A percentile compares a stretch with the other conserved stretches of the same genome.
Conservation (phyloP, 2,329 filamentous ascomycete species). For the Aureobasidium sp. region DNA sequence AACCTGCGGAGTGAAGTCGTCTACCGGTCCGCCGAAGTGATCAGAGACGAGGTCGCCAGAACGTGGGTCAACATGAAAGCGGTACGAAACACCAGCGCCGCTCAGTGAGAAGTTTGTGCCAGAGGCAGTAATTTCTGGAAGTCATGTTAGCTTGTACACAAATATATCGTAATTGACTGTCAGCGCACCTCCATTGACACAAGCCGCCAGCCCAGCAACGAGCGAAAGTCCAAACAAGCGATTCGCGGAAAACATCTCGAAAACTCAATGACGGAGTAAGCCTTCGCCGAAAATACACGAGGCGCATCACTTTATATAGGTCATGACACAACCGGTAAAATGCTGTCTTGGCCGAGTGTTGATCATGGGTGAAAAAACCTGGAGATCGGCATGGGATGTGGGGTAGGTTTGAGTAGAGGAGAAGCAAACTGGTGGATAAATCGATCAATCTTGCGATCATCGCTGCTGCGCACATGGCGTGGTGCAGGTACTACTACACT, state of each 20-base stretch:
- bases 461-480: too few species aligned
- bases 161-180: too few species aligned
- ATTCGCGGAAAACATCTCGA: background rate
- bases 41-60: slow-evolving; percentile 66
- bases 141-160: background rate
- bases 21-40: slow-evolving; percentile 65
- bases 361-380: background rate
- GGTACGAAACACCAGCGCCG: slow-evolving; percentile 64
- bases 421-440: too few species aligned
- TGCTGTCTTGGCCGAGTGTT: slow-evolving; percentile 1
- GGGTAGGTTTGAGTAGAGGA: too few species aligned
- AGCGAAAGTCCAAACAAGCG: background rate
- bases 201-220: background rate
- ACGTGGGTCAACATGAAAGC: slow-evolving; percentile 66
- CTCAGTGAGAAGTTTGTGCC: slow-evolving; percentile 65
- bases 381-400: slow-evolving; percentile 16
- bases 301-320: background rate
- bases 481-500: too few species aligned
- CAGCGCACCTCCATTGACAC: slow-evolving; percentile 5
- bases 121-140: slow-evolving; percentile 51
- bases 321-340: background rate
- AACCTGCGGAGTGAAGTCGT: slow-evolving; percentile 56
- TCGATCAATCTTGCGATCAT: too few species aligned
- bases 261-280: background rate
- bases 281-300: background rate